Percentiles rank a stretch among this genome's conserved stretches.
These are phyloP conservation scores for Luffa aegyptiaca DNA, from an alignment of 306 rosid species.

Conservation along the genomic window DNA sequence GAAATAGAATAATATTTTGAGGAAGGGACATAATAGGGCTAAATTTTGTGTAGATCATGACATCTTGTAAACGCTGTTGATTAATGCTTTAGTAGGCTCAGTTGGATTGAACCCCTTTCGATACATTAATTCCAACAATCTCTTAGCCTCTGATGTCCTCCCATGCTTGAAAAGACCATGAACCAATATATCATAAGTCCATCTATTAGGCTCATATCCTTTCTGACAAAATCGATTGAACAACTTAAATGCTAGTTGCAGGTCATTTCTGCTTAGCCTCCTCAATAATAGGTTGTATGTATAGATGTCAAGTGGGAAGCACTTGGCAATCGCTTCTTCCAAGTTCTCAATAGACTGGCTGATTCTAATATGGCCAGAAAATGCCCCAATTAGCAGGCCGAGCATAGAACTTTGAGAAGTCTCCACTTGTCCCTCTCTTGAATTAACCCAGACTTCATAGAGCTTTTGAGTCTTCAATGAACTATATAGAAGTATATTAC, in stretches of 20 bases:
- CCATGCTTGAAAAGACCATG: constrained; percentile 45
- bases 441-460: constrained; percentile 31
- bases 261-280: constrained; percentile 24
- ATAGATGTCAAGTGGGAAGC: constrained; percentile 52
- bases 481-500: constrained; percentile 50
- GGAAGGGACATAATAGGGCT: neutral
- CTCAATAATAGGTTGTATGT: constrained; percentile 65
- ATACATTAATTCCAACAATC: constrained; percentile 41
- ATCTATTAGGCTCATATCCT: constrained; percentile 56
- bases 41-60: neutral
- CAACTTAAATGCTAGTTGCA: constrained; percentile 42
- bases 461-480: constrained; percentile 41
- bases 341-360: constrained; percentile 23
- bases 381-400: constrained; percentile 45
- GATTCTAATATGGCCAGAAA: constrained; percentile 41
- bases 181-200: constrained; percentile 52
- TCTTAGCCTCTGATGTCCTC: constrained; percentile 36
- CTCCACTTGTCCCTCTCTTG: constrained; percentile 29
- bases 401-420: constrained; percentile 31
- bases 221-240: constrained; percentile 36
- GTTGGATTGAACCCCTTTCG: constrained; percentile 37
- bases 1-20: neutral
- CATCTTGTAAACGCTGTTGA: neutral
- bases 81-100: neutral
- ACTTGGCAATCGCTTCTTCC: constrained; percentile 46